Base-by-base conservation (phyloP, 2,329 filamentous ascomycete species). In the Macrophomina phaseolina region DNA sequence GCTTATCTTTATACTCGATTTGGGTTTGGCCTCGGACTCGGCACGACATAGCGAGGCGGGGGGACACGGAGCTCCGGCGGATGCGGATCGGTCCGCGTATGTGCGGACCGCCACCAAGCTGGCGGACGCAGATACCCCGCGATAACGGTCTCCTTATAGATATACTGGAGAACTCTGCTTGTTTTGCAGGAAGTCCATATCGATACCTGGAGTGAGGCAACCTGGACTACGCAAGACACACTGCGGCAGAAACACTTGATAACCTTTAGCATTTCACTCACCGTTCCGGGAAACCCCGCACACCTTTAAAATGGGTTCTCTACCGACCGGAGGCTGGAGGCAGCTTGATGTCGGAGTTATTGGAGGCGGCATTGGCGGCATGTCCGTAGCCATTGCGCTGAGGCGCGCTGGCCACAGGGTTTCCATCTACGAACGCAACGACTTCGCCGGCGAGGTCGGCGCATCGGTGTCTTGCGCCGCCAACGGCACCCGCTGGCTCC, bases 401-500 rank as follows among this genome's bases (percentile, higher is more conserved):
- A 81, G 85, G 28, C 82, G 83, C 28, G 81, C 82, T 16, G 86
- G 86, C 60, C 85, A 87, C 73, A 74, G 78, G 4, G 84, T 87
- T 2, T 89, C 86, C 23, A 84, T 91, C 69, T 91, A 91, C 72
- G 89, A 90, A 73, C 85, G 85, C 45, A 82, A 84, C 40, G 87
- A 91, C 74, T 91, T 87, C 70, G 88, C 84, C 0, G 88, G 89
- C 14, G 89, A 91, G 73, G 88, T 90, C 0, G 89, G 89, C 12
- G 75, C 75, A 42, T 76, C 75, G 4, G 70, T 76, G 2, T 75
- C 73, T 4, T 91, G 89, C 71, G 89, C 89, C 1, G 88, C 89
- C 9, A 91, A 91, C 71, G 89, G 89, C 7, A 89, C 89, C 1
- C 83, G 87, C 55, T 91, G 89, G 89, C 79, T 91, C 7, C 85